Evolutionary conservation across 140 eudicot genomes (phyloP).

Genomic region (Oenanthe javanica): DNA sequence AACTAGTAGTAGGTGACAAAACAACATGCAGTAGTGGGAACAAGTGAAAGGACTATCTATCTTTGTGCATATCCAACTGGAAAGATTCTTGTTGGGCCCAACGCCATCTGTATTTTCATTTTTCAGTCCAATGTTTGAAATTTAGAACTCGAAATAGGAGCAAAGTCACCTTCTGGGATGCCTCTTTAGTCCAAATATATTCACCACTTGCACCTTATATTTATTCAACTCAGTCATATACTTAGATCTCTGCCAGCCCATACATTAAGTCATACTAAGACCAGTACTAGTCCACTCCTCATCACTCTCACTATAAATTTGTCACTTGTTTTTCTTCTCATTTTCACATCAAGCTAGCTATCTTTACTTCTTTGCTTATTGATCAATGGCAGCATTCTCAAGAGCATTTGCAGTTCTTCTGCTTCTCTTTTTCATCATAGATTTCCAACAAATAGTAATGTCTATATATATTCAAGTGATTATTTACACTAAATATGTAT

Average conservation of each 20-base stretch:
- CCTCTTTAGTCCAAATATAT: not conserved
- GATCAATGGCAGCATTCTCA: not conserved
- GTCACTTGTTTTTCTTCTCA: not conserved
- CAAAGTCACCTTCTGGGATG: not conserved
- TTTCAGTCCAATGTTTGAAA: not conserved
- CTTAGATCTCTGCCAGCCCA: not conserved
- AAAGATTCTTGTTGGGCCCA: not conserved
- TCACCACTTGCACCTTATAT: not conserved
- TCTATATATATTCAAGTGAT: not conserved
- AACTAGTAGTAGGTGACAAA: no score
- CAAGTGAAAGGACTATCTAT: not conserved
- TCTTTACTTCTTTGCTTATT: not conserved
- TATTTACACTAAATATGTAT: not conserved
- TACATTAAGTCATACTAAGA: not conserved
- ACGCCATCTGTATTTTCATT: conserved; percentile 1
- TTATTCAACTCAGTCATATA: not conserved
- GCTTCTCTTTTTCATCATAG: conserved; percentile 14
- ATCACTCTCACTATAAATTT: not conserved
- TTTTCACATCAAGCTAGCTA: not conserved
- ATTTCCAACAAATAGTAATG: conserved; percentile 12
- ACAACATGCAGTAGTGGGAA: not conserved
- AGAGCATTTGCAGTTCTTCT: conserved; percentile 11
- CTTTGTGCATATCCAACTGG: conserved; percentile 3
- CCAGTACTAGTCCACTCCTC: not conserved
- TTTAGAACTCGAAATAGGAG: not conserved